Evolutionary conservation across 192 early-diverging fungal genomes (phyloP), one percentile per base, ranked within the genome.

Genomic region (Backusella sp.): DNA sequence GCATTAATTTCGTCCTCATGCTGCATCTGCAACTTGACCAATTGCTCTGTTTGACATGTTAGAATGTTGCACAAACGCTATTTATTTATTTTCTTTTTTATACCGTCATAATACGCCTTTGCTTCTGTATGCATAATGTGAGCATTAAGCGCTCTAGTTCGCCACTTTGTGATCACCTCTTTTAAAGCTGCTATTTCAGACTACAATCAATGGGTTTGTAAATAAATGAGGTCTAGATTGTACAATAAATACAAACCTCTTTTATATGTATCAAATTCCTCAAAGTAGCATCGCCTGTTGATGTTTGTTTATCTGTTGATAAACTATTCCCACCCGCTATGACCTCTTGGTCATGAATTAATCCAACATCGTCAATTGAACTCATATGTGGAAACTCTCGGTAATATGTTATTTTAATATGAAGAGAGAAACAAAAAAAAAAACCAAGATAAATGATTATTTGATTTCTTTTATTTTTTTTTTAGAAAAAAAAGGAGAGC

Each of bases 151-250:
- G 68, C 68, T 21, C 68, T 69, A n/a, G 17, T 69, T 41, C 68
- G 19, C 68, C 68, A 69, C 34, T 69, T 69, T 11, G 8, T 41
- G 23, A 69, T 69, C 1, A 69, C 68, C 35, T 69, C 68, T 41
- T 69, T 69, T 37, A 69, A 69, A 69, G 68, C 68, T n/a, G 68
- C 32, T 69, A 69, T 69, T 23, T 69, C 68, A 37, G 68, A 69
- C 68, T 69, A 37, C n/a, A 69, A 11, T 14, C n/a, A 62, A 62
- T 62, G 2, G 3, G 7, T 62, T 14, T 28, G 9, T 28, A 28
- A 26, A 62, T 14, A 9, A 21, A 4, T 21, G 30, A 6, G 12
- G 8, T 12, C 12, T 12, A 26, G 7, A 0, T 8, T 4, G 14
- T 12, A 14, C 4, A 26, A 26, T 21, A 8, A 28, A 62, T 26